Evolutionary conservation across 1,139 yeast species (phyloP), one percentile per base, ranked within the genome.

Genomic region (Yamadazyma sp.): DNA sequence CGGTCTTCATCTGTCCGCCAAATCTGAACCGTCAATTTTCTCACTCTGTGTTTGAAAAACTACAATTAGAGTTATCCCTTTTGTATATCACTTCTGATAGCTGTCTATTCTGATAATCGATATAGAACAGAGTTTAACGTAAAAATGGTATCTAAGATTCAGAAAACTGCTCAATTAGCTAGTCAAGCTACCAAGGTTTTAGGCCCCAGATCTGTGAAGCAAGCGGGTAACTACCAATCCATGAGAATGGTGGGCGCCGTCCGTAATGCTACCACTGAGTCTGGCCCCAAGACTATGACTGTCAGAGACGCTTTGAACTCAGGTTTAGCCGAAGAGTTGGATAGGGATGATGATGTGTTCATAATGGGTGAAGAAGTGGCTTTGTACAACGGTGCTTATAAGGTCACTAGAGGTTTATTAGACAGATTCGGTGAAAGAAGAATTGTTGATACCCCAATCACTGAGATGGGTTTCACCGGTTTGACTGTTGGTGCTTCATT

Each of bases 391-490:
- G 99, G 99, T 73, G 99, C 99, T 45, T 92, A 92, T 76, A 92
- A 92, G 75, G 87, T 92, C 47, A 86, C 98, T 53, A 83, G 95
- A 65, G 98, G 98, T 35, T 77, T 92, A 52, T 77, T 92, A 59
- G 98, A 94, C 69, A 81, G 96, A 65, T 92, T 92, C 58, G 98
- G 99, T 52, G 97, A 92, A 64, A 84, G 89, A 69, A 85, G 98
- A 73, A 84, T 92, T 49, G 81, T 92, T 49, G 99, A 92, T 69
- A 92, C 98, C 48, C 99, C 99, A 50, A 92, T 92, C 66, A 92
- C 99, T 42, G 99, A 92, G 70, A 91, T 92, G 92, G 99, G 99
- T 42, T 92, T 92, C 77, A 84, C 98, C 41, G 99, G 99, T 60
- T 73, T 92, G 54, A 87, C 97, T 54, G 95, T 89, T 34, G 99